Evolutionary conservation across 2,329 filamentous ascomycete species (phyloP), one percentile per base, ranked within the genome.

Genomic region (Ascochyta pisi): DNA sequence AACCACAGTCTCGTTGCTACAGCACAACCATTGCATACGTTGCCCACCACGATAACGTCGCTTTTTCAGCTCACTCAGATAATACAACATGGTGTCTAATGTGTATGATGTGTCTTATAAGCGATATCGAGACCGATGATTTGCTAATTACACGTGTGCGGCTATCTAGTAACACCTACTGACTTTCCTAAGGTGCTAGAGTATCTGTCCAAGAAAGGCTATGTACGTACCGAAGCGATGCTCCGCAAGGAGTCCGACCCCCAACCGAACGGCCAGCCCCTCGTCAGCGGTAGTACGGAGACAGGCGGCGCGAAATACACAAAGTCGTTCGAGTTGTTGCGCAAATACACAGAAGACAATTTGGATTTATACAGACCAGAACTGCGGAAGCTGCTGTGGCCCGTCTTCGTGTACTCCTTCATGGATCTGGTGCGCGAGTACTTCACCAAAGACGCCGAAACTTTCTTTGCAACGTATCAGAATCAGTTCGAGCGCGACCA

Each of bases 141-240:
- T 45, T 39, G 26, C 15, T 31, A n/a, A 15, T 29, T 8, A 6
- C 35, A 34, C 7, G 8, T 16, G 3, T 13, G 24, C 27, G 9
- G 9, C 27, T 29, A 10, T 12, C 27, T 29, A 9, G 9, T 29
- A 3, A 9, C 3, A 5, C 10, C 26, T 56, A 42, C 57, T 67
- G 33, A 65, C 49, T 13, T 13, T 2, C 12, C 22, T 9, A 68
- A 90, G 87, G 88, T 99, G 3, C 93, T 96, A 8, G 95, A 99
- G 67, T 99, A 99, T 75, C 83, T 99, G 1, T 86, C 92, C 2
- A 99, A 99, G 76, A 93, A 97, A 64, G 95, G 95, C 0, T 99
- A 97, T 76, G 92, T 88, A 50, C 85, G 90, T 23, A 98, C 95
- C 0, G 95, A 99, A 76, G 91, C 94, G 19, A 91, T 95, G 73